A percentile compares a stretch with the other conserved stretches of the same genome.
phyloP scores from a whole-genome alignment of 2,329 filamentous ascomycete genomes.

The Metarhizium anisopliae region DNA sequence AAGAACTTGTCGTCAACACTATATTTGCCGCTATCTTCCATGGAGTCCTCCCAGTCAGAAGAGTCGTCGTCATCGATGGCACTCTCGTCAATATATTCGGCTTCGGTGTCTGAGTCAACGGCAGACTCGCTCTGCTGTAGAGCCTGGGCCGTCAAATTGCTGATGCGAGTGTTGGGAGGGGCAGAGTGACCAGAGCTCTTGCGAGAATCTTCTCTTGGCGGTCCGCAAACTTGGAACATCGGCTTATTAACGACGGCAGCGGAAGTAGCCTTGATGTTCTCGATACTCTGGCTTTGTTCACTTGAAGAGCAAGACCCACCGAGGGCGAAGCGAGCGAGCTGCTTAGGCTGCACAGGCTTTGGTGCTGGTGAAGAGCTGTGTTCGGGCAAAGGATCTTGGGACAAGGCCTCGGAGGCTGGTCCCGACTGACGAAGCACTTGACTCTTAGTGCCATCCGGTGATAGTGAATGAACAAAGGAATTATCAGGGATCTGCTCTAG shows the following conservation, averaged over 20 bases:
- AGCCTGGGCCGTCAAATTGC: slow-evolving; percentile 60
- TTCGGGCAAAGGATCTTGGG: slow-evolving; percentile 51
- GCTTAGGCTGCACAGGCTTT: slow-evolving; percentile 60
- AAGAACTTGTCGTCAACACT: slow-evolving; percentile 80
- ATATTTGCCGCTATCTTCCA: slow-evolving; percentile 73
- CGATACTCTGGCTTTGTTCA: slow-evolving; percentile 40
- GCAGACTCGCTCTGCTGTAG: slow-evolving; percentile 41
- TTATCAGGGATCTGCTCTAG: too few relatives aligned
- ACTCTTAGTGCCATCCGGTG: slow-evolving; percentile 47
- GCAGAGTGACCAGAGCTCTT: slow-evolving; percentile 41
- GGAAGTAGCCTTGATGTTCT: slow-evolving; percentile 28
- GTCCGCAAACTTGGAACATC: slow-evolving; percentile 45
- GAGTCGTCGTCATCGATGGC: slow-evolving; percentile 66
- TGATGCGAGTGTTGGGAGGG: slow-evolving; percentile 58
- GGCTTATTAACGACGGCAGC: slow-evolving; percentile 22
- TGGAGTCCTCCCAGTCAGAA: slow-evolving; percentile 55
- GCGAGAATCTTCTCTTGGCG: slow-evolving; percentile 70
- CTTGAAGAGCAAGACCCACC: slow-evolving; percentile 75
- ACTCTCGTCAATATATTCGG: slow-evolving; percentile 69
- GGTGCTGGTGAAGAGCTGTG: slow-evolving; percentile 45
- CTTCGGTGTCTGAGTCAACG: slow-evolving; percentile 32
- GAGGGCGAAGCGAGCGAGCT: slow-evolving; percentile 56
- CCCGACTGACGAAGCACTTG: slow-evolving; percentile 48
- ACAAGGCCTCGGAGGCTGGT: slow-evolving; percentile 37
- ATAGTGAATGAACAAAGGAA: too few relatives aligned